Percentiles rank a stretch among this genome's conserved stretches.
Evolutionary conservation across 73 alveolate species (phyloP).

Genomic region (Tetrahymena borealis): DNA sequence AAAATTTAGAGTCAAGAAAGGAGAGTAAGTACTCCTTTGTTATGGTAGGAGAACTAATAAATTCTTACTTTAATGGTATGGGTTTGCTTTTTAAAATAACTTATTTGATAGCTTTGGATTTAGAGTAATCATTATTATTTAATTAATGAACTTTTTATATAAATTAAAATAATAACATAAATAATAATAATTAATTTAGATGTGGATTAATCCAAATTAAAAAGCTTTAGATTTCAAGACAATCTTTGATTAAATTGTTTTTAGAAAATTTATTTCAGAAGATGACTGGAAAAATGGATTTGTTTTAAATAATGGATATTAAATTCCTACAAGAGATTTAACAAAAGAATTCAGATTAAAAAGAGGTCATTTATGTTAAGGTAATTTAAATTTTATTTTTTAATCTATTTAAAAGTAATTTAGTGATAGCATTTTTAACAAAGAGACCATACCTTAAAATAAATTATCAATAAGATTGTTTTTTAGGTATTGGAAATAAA

Average conservation of each 20-base stretch:
- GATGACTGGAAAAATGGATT: neutral
- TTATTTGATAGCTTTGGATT: neutral
- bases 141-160: too few relatives aligned
- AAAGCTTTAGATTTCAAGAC: neutral
- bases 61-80: neutral
- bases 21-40: neutral
- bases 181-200: neutral
- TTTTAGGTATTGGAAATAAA: too few relatives aligned
- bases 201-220: neutral
- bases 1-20: neutral
- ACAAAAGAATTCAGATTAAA: neutral
- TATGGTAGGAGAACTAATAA: neutral
- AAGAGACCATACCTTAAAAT: too few relatives aligned
- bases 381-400: neutral
- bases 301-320: neutral
- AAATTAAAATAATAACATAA: too few relatives aligned
- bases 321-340: neutral
- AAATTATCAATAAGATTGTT: too few relatives aligned
- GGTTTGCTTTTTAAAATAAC: neutral
- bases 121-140: too few relatives aligned
- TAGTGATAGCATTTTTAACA: too few relatives aligned
- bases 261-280: neutral
- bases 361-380: neutral
- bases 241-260: neutral
- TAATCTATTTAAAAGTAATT: too few relatives aligned